Evolutionary conservation across 163 green algal species (phyloP), one percentile per base, ranked within the genome.

Genomic region (Chloromonas sp.): DNA sequence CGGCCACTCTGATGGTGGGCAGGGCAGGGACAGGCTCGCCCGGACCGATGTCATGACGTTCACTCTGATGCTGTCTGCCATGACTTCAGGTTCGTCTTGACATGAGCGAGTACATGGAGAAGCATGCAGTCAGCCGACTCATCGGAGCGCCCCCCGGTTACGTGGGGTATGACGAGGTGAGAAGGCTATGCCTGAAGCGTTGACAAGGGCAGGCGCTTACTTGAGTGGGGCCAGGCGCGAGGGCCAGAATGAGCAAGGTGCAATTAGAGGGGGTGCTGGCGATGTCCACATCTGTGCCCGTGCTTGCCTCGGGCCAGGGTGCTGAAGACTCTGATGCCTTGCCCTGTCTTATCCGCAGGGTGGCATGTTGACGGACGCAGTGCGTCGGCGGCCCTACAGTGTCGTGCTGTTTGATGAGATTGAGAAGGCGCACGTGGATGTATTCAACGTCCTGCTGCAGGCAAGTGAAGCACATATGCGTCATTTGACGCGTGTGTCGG

Each of bases 51-150:
- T 36, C 36, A 36, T 36, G 36, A 36, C 36, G 36, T 36, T 36
- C 36, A 36, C 36, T 36, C 36, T 36, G 36, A 36, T 36, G 36
- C 36, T 36, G 36, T 36, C 36, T 36, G 36, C 36, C 36, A 36
- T 36, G 36, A 36, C 85, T 78, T 11, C 85, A 88, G 85, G 85
- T 88, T 71, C 85, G 86, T 13, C 87, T 90, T 80, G 87, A 90
- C 81, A 90, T 90, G 87, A 90, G 82, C 60, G 92, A 95, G 85
- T 98, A 96, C 91, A 97, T 98, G 95, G 96, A 98, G 93, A 96
- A 96, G 88, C 96, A 99, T 86, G 90, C 86, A 1, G 96, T 99
- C 11, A 89, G 79, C 2, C 89, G 94, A 14, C 89, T 99, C 15
- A 96, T 99, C 57, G 96, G 96, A 8, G 92, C 96, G 58, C 96